Conservation (phyloP, 2,329 filamentous ascomycete species). For the Bipolaris cookei region DNA sequence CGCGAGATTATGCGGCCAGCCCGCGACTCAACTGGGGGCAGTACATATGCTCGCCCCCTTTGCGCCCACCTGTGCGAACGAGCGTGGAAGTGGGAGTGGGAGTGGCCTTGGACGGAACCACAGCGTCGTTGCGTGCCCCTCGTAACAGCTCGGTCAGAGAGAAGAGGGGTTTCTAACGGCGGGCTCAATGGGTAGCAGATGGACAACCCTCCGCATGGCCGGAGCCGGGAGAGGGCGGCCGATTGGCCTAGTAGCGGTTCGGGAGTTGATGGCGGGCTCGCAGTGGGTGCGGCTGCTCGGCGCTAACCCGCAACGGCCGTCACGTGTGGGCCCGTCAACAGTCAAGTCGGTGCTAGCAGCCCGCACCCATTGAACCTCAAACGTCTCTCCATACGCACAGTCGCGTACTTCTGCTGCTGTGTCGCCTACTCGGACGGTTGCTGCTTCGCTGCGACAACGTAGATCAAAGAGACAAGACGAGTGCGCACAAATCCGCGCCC, state of each 20-base stretch:
- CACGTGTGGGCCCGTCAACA: conserved; percentile 9
- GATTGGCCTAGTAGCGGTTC: conserved; percentile 12
- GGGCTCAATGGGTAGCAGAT: neutral
- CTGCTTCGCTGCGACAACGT: conserved; percentile 6
- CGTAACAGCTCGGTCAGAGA: conserved; percentile 1
- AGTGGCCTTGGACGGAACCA: too few species aligned
- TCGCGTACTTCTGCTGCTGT: conserved; percentile 18
- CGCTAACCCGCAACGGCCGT: conserved; percentile 7
- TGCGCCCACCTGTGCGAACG: conserved; percentile 5
- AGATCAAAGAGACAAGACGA: neutral
- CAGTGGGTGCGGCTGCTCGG: neutral
- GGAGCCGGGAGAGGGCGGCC: neutral
- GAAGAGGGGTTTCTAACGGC: neutral
- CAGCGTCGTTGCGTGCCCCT: too few species aligned
- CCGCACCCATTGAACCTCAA: conserved; percentile 27
- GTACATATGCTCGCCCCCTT: conserved; percentile 10
- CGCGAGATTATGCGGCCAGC: neutral
- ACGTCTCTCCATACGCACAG: conserved; percentile 35
- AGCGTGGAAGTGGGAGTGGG: neutral
- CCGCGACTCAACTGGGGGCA: conserved; percentile 8
- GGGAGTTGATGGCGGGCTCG: conserved; percentile 5
- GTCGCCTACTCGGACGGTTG: conserved; percentile 16
- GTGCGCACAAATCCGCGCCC: conserved; percentile 5
- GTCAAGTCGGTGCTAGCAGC: conserved; percentile 13
- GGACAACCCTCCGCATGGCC: neutral